Evolutionary conservation across 2,329 filamentous ascomycete species (phyloP).

Genomic region (Leptographium radiaticola): DNA sequence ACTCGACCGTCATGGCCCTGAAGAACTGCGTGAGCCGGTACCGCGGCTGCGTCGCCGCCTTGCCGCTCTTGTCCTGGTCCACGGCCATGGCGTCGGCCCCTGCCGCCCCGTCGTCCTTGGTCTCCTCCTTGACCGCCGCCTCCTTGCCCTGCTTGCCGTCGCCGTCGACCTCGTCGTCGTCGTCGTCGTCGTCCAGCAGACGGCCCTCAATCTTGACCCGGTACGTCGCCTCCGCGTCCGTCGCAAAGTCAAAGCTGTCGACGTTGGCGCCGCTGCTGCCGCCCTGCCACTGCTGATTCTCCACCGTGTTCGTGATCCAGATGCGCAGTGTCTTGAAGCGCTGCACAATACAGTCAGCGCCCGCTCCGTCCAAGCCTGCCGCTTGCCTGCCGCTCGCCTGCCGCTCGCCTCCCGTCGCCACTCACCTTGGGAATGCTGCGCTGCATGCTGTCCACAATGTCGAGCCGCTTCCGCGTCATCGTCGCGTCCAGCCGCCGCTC

Average conservation of each 20-base stretch:
- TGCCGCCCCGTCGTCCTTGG: not conserved
- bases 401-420: slow-evolving; percentile 27
- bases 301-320: slow-evolving; percentile 89
- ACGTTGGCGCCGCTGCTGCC: slow-evolving; percentile 49
- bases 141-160: not conserved
- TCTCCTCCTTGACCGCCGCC: slow-evolving; percentile 16
- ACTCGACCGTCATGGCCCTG: slow-evolving; percentile 62
- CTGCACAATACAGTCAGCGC: slow-evolving; percentile 22
- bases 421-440: slow-evolving; percentile 31
- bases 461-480: slow-evolving; percentile 86
- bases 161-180: slow-evolving; percentile 28
- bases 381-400: not conserved
- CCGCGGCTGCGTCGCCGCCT: slow-evolving; percentile 20
- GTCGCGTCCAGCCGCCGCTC: slow-evolving; percentile 83
- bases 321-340: slow-evolving; percentile 76
- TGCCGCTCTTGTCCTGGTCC: slow-evolving; percentile 25
- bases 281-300: slow-evolving; percentile 88
- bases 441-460: slow-evolving; percentile 71
- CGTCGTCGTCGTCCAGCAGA: slow-evolving; percentile 57
- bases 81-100: slow-evolving; percentile 44
- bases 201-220: slow-evolving; percentile 85
- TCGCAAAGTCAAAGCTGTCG: slow-evolving; percentile 71
- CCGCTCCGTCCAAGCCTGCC: slow-evolving; percentile 4
- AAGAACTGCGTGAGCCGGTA: slow-evolving; percentile 65
- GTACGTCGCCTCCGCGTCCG: slow-evolving; percentile 66